Evolutionary conservation across 208 protist species (phyloP).

Genomic region (Vickermania ingenoplastis): DNA sequence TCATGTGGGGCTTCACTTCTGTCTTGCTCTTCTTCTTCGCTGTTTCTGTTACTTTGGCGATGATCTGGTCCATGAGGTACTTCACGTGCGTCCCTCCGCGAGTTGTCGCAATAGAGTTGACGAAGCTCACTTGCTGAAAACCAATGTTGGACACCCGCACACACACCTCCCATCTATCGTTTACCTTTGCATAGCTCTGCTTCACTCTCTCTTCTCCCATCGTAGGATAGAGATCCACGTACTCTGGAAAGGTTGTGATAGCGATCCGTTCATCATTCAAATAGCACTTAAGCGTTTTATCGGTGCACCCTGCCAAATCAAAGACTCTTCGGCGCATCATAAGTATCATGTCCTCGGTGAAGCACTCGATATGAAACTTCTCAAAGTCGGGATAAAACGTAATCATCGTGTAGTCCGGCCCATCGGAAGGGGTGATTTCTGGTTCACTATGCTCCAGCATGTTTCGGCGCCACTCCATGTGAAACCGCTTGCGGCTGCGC

Average conservation of each 20-base stretch:
- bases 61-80: constrained; percentile 95
- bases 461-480: constrained; percentile 96
- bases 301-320: constrained; percentile 97
- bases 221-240: constrained; percentile 94
- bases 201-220: constrained; percentile 79
- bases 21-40: constrained; percentile 97
- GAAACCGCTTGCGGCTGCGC: constrained; percentile 87
- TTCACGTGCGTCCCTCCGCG: constrained; percentile 99
- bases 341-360: constrained; percentile 95
- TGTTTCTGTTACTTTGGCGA: constrained; percentile 79
- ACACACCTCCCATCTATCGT: constrained; percentile 97
- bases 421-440: constrained; percentile 67
- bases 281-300: constrained; percentile 90
- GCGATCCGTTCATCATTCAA: constrained; percentile 93
- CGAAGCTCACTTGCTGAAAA: constrained; percentile 99
- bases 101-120: constrained; percentile 99
- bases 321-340: constrained; percentile 97
- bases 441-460: constrained; percentile 93
- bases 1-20: constrained; percentile 93
- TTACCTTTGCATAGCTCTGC: constrained; percentile 72
- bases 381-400: constrained; percentile 98
- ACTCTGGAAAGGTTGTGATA: constrained; percentile 96
- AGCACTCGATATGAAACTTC: constrained; percentile 92
- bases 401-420: constrained; percentile 96
- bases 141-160: constrained; percentile 90